Evolutionary conservation across 371 early-diverging fungal genomes (phyloP).

Genomic region (Mucor piriformis): DNA sequence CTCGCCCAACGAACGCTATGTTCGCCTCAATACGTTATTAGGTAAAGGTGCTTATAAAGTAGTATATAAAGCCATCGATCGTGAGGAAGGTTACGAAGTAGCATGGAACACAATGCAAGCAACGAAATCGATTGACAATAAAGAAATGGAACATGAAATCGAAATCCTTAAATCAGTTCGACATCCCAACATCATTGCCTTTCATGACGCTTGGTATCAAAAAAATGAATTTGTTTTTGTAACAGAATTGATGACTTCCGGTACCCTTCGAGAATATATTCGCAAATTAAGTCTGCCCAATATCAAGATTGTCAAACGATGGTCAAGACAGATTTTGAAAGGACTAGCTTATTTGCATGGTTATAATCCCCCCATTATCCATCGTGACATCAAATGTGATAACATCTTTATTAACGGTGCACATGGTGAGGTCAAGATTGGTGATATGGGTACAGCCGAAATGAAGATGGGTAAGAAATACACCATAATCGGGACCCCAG

Average conservation of each 20-base stretch:
- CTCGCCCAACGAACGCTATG: conserved; percentile 73
- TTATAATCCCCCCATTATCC: conserved; percentile 87
- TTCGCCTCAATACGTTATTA: conserved; percentile 59
- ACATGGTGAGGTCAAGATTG: conserved; percentile 63
- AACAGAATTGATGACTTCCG: conserved; percentile 94
- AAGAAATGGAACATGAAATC: conserved; percentile 77
- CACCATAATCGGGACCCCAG: conserved; percentile 72
- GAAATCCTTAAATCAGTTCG: conserved; percentile 80
- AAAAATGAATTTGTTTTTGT: conserved; percentile 83
- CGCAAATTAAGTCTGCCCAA: conserved; percentile 69
- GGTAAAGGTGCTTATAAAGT: conserved; percentile 88
- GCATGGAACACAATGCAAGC: conserved; percentile 88
- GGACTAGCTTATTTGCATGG: conserved; percentile 86
- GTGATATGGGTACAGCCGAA: conserved; percentile 91
- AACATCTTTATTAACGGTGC: conserved; percentile 91
- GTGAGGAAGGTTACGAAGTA: conserved; percentile 91
- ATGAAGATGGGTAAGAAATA: conserved; percentile 69
- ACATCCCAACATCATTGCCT: conserved; percentile 86
- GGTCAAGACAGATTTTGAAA: conserved; percentile 81
- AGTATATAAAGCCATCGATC: conserved; percentile 91
- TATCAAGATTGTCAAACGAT: conserved; percentile 74
- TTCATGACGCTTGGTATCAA: conserved; percentile 79
- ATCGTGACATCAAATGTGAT: conserved; percentile 83
- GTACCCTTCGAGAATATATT: conserved; percentile 75
- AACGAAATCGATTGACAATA: conserved; percentile 52